Base-by-base conservation (phyloP, 169 alveolate species). In the Cryptosporidium muris region DNA sequence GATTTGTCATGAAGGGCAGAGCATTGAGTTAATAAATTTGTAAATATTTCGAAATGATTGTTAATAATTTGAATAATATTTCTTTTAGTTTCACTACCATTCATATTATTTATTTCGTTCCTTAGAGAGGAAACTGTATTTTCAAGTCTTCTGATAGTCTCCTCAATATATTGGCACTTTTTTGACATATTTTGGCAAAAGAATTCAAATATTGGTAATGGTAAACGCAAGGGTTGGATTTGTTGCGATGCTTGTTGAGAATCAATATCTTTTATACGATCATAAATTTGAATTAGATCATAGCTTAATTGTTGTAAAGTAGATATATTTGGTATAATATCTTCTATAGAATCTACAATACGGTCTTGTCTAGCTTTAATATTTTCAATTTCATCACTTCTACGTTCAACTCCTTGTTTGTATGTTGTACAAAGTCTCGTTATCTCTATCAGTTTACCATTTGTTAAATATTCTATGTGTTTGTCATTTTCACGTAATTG, bases 271-370 rank as follows among this genome's bases (percentile, higher is more conserved):
- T 74, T 74, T 25, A 74, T 62, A n/a, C 85, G 85, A 37, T 74
- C 85, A n/a, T 74, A 74, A 25, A 74, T 58, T 16, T 74, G 67
- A 49, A 51, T 74, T 9, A 74, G 43, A 6, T 74, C 85, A 37
- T 74, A 68, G n/a, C 85, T 74, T 8, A 74, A 45, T 51, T 74
- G 85, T 16, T 74, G 85, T 6, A 74, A 68, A 43, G 68, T 74
- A 2, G 85, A 37, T 40, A 74, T 74, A 40, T 74, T 68, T 2
- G 85, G 60, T 48, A 74, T 74, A 6, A 74, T 58, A 5, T 66
- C 14, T 51, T 74, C 85, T 25, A 74, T 74, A 43, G 85, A 74
- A 40, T 74, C 85, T 16, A 40, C 62, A 1, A 54, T 63, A 43
- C 85, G 54, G 63, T 25, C 42, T 42, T 74, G 85, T 45, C 63